Evolutionary conservation across 2,329 filamentous ascomycete species (phyloP).

Genomic region (Clonostachys rosea): DNA sequence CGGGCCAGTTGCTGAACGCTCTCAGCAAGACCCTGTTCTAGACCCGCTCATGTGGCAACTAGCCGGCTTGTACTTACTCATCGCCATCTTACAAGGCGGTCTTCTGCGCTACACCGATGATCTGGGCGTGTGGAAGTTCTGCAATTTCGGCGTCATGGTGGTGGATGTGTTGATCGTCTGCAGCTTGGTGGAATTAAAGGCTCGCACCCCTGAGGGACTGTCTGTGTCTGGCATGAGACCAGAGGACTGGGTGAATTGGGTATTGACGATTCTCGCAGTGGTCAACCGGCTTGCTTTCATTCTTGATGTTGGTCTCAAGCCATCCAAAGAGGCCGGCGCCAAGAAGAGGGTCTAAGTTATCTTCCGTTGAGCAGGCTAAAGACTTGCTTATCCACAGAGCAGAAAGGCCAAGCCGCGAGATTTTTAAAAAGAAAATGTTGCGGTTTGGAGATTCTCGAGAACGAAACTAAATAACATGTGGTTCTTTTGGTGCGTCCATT

Average conservation of each 20-base stretch:
- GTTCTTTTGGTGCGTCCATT: too few relatives aligned
- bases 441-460: too few relatives aligned
- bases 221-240: background rate
- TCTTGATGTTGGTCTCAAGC: background rate
- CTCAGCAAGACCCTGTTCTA: background rate
- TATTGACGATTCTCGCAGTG: background rate
- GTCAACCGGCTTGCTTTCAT: background rate
- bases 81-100: background rate
- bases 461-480: too few relatives aligned
- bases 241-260: background rate
- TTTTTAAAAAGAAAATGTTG: too few relatives aligned
- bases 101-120: conserved; percentile 13
- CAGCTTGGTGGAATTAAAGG: background rate
- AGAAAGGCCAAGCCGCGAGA: too few relatives aligned
- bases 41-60: conserved; percentile 12
- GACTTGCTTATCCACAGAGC: too few relatives aligned
- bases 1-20: conserved; percentile 4
- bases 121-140: conserved; percentile 10
- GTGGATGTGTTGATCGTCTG: background rate
- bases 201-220: background rate
- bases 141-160: background rate
- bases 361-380: too few relatives aligned
- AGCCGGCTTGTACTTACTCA: conserved; percentile 8
- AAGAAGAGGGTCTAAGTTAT: too few relatives aligned
- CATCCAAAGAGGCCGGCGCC: too few relatives aligned